These are phyloP conservation scores for Jackrogersella minutella DNA, from an alignment of 495 filamentous ascomycete species.

Conservation along the genomic window DNA sequence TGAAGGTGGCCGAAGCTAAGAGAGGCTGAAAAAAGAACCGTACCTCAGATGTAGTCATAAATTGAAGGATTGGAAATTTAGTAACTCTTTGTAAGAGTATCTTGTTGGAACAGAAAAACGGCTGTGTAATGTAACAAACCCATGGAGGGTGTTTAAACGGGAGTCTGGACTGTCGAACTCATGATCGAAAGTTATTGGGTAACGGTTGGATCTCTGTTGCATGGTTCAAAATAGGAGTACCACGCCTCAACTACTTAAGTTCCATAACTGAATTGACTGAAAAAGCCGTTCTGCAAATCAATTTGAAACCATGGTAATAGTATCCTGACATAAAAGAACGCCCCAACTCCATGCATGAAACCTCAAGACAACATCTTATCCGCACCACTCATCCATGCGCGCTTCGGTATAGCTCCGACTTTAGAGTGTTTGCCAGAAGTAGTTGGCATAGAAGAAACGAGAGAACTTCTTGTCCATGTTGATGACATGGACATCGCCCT, in stretches of 20 bases:
- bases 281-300: not conserved
- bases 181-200: conserved; percentile 9
- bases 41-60: not conserved
- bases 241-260: not conserved
- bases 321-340: conserved; percentile 35
- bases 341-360: conserved; percentile 28
- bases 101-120: conserved; percentile 6
- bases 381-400: not conserved
- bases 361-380: conserved; percentile 1
- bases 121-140: too few species aligned
- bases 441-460: conserved; percentile 91
- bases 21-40: not conserved
- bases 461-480: conserved; percentile 94
- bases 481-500: conserved; percentile 93
- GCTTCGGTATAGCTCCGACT: conserved; percentile 26
- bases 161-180: not conserved
- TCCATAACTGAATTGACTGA: conserved; percentile 1
- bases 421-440: conserved; percentile 92
- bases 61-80: too few species aligned
- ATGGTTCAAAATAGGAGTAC: conserved; percentile 3
- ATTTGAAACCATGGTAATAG: conserved; percentile 15
- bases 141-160: not conserved
- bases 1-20: conserved; percentile 4
- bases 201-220: not conserved
- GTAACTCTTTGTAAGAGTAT: not conserved